Base-by-base conservation (phyloP, 2,329 filamentous ascomycete species). In the Phoma sp. region DNA sequence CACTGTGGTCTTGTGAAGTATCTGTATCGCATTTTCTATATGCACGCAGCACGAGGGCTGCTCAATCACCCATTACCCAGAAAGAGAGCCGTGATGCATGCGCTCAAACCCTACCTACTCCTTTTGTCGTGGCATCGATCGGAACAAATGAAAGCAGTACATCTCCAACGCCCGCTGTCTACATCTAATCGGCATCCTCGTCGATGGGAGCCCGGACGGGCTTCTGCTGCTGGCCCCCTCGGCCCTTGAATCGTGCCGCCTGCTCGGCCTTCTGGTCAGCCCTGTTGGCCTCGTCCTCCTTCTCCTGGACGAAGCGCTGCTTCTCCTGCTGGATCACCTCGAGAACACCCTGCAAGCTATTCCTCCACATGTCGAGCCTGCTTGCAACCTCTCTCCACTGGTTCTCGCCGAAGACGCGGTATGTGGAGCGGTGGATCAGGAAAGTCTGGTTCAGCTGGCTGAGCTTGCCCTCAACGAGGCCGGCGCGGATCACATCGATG, bases 301-400 rank as follows among this genome's bases (percentile, higher is more conserved):
- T 88, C 76, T 90, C 86, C 48, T 86, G 80, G 67, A 89, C 83
- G 64, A 89, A 93, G 68, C 90, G 88, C 78, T 88, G 83, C 82
- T 96, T 89, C 81, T 96, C 91, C 73, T 85, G 82, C 70, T 88
- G 86, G 63, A 98, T 84, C 40, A 95, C 90, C 51, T 82, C 80
- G 65, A 96, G 80, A 14, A 99, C 92, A 64, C 86, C 86, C 71
- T 86, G 84, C 68, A 98, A 81, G 66, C 90, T 93, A 66, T 86
- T 83, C 76, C 89, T 88, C 93, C 93, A 98, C 75, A 92, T 90
- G 78, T 96, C 93, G 69, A 99, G 81, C 59, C 93, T 85, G 60
- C 89, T 91, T 57, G 91, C 90, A 48, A 99, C 89, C 81, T 99
- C 93, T 66, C 90, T 87, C 92, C 96, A 99, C 81, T 99, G 95